These are phyloP conservation scores for Didymella exigua DNA, from an alignment of 2,329 filamentous ascomycete genomes.

Conservation along the genomic window DNA sequence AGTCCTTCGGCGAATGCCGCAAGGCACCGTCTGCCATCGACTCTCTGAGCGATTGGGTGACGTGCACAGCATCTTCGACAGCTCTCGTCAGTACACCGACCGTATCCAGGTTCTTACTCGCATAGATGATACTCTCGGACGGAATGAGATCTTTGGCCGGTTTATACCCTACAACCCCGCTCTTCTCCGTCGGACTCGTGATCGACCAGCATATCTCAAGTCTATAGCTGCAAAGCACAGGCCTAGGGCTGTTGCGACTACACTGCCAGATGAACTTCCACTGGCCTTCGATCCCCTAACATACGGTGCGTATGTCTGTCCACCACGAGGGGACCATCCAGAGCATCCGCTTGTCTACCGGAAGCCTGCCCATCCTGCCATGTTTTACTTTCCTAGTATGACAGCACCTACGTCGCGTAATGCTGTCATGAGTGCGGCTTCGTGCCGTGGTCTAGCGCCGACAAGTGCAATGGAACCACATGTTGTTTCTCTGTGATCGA, in stretches of 20 bases:
- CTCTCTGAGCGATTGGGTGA: constrained; percentile 50
- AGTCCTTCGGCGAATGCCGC: background rate
- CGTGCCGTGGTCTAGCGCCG: constrained; percentile 59
- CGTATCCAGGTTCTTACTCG: constrained; percentile 59
- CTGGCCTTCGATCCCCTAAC: constrained; percentile 63
- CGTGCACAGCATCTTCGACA: constrained; percentile 56
- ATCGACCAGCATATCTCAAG: constrained; percentile 50
- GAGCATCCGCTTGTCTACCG: constrained; percentile 60
- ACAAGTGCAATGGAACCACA: constrained; percentile 66
- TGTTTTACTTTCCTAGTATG: constrained; percentile 67
- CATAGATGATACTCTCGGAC: constrained; percentile 64
- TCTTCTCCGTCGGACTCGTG: constrained; percentile 24
- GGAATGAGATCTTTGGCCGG: constrained; percentile 58
- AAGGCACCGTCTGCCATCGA: background rate
- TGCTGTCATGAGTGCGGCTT: constrained; percentile 63
- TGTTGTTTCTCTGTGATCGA: constrained; percentile 21
- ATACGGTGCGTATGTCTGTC: constrained; percentile 65
- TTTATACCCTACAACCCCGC: constrained; percentile 27
- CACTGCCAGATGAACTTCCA: constrained; percentile 66
- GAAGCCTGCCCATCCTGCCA: constrained; percentile 67
- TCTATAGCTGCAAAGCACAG: constrained; percentile 63
- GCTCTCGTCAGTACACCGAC: constrained; percentile 59
- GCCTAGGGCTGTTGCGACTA: constrained; percentile 61
- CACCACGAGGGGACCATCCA: constrained; percentile 67
- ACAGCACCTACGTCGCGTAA: constrained; percentile 63